Percentiles rank a stretch among this genome's conserved stretches.
These are phyloP conservation scores for Cytospora chrysosperma DNA, from an alignment of 2,329 filamentous ascomycete genomes.

Conservation along the genomic window DNA sequence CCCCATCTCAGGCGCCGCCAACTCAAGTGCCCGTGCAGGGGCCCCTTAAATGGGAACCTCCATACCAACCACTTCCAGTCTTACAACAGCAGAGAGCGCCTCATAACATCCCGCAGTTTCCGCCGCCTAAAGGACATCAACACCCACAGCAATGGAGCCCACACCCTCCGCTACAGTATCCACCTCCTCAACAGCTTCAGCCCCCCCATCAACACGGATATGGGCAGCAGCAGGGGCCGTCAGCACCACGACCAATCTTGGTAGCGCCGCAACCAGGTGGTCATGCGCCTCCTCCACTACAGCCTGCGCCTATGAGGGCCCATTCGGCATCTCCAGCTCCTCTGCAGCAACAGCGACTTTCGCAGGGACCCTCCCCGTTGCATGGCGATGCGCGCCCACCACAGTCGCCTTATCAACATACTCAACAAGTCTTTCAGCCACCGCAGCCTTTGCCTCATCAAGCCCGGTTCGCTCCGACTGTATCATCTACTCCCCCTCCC, in stretches of 20 bases:
- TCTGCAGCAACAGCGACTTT: slow-evolving; percentile 19
- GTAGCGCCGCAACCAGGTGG: slow-evolving; percentile 38
- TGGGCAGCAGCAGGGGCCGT: background rate
- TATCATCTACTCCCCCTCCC: slow-evolving; percentile 17
- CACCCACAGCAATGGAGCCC: slow-evolving; percentile 17
- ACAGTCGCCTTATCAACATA: slow-evolving; percentile 21
- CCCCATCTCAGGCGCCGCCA: slow-evolving; percentile 26
- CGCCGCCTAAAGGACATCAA: slow-evolving; percentile 15
- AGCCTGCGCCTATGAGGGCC: slow-evolving; percentile 30
- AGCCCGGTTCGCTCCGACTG: slow-evolving; percentile 13
- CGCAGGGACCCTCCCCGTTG: slow-evolving; percentile 18
- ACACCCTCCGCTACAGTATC: slow-evolving; percentile 21
- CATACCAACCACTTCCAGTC: slow-evolving; percentile 35
- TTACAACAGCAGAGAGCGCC: slow-evolving; percentile 25
- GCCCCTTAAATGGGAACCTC: slow-evolving; percentile 42
- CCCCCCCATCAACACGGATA: slow-evolving; percentile 19
- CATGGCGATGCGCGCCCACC: slow-evolving; percentile 11
- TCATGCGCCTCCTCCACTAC: slow-evolving; percentile 31
- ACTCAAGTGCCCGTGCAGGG: slow-evolving; percentile 33
- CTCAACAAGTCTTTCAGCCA: slow-evolving; percentile 18
- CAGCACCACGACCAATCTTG: slow-evolving; percentile 30
- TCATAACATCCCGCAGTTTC: slow-evolving; percentile 7
- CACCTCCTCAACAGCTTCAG: slow-evolving; percentile 24
- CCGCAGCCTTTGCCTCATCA: slow-evolving; percentile 9
- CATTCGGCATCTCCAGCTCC: slow-evolving; percentile 30